Conservation (phyloP, 2,329 filamentous ascomycete genomes). For the Epichloe festucae region DNA sequence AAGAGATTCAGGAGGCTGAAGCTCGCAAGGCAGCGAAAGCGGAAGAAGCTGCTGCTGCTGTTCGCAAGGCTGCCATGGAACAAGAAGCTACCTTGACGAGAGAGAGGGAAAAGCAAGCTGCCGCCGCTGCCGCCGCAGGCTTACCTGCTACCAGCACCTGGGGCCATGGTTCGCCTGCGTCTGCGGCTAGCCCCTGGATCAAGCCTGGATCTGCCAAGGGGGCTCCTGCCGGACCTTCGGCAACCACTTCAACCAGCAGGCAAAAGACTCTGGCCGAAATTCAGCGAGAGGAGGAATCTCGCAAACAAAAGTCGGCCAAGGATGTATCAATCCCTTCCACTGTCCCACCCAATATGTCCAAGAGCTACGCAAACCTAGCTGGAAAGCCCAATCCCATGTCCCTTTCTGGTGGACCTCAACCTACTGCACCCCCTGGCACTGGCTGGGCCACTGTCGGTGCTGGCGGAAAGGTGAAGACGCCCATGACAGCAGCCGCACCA, state of each 20-base stretch:
- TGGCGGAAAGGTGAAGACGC: constrained; percentile 77
- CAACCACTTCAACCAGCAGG: constrained; percentile 19
- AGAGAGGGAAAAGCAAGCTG: constrained; percentile 40
- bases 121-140: constrained; percentile 53
- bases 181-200: constrained; percentile 52
- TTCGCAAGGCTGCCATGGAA: constrained; percentile 66
- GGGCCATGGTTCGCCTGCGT: constrained; percentile 65
- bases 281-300: constrained; percentile 78
- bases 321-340: constrained; percentile 35
- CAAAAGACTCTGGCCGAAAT: constrained; percentile 95
- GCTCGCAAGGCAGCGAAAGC: constrained; percentile 83
- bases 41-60: constrained; percentile 67
- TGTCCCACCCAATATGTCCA: constrained; percentile 44
- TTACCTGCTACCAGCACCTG: constrained; percentile 82
- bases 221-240: constrained; percentile 12
- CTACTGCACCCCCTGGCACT: constrained; percentile 12
- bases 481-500: constrained; percentile 43
- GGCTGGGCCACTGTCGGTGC: constrained; percentile 96
- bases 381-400: constrained; percentile 46
- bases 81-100: constrained; percentile 54
- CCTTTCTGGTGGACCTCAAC: constrained; percentile 18
- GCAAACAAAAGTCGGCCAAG: constrained; percentile 56
- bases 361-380: constrained; percentile 90
- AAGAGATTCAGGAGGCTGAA: constrained; percentile 93
- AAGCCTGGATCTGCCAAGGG: constrained; percentile 42